Conservation (phyloP, 305 asterid species). For the Solanum hybrid region DNA sequence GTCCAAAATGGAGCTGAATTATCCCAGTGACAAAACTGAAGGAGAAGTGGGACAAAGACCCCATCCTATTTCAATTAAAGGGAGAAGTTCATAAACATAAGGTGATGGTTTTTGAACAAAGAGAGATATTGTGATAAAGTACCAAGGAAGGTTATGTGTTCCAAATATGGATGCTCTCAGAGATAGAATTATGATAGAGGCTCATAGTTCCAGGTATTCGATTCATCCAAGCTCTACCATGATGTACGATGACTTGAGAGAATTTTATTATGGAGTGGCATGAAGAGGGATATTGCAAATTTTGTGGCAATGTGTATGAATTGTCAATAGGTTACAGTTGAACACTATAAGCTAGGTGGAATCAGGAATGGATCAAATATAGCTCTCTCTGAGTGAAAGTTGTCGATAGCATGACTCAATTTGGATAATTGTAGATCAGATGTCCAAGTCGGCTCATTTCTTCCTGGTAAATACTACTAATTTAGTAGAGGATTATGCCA, state of each 20-base stretch:
- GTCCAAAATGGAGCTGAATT: not conserved
- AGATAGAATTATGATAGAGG: not conserved
- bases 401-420: not conserved
- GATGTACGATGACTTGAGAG: not conserved
- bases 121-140: not conserved
- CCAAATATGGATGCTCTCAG: not conserved
- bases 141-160: not conserved
- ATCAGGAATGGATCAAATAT: not conserved
- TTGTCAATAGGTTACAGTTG: not conserved
- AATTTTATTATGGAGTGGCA: too few species aligned
- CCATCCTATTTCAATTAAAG: not conserved
- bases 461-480: too few species aligned
- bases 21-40: not conserved
- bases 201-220: not conserved
- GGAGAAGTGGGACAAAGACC: not conserved
- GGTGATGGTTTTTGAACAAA: not conserved
- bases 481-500: not conserved
- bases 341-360: not conserved
- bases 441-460: not conserved
- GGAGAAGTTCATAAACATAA: not conserved
- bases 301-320: not conserved
- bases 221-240: not conserved
- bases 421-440: not conserved
- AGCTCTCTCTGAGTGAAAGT: not conserved
- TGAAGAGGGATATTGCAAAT: too few species aligned